These are phyloP conservation scores for Kodamaea alishanica DNA, from an alignment of 1,139 yeast genomes.

Conservation along the genomic window DNA sequence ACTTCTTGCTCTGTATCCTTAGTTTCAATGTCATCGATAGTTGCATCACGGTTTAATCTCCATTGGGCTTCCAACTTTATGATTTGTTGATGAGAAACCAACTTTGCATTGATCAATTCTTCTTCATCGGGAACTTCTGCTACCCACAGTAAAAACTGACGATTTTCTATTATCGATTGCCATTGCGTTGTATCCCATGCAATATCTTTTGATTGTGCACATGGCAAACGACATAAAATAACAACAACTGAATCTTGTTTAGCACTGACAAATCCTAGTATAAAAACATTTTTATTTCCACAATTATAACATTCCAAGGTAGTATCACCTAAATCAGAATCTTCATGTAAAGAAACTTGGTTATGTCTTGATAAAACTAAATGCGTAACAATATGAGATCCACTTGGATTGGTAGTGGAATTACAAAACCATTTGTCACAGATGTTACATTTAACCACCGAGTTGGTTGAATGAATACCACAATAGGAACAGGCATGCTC, in stretches of 20 bases:
- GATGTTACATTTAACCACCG: constrained; percentile 71
- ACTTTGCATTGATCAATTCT: constrained; percentile 51
- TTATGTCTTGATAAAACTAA: constrained; percentile 79
- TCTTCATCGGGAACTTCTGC: constrained; percentile 66
- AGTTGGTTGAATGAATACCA: constrained; percentile 62
- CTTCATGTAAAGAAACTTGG: constrained; percentile 69
- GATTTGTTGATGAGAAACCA: constrained; percentile 63
- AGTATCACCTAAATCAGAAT: constrained; percentile 82
- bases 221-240: constrained; percentile 81
- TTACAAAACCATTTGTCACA: constrained; percentile 93
- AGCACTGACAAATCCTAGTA: constrained; percentile 85
- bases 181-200: constrained; percentile 89
- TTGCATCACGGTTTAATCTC: constrained; percentile 69
- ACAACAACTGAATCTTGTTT: constrained; percentile 86
- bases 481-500: constrained; percentile 68
- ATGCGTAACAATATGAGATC: constrained; percentile 87
- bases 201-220: constrained; percentile 70
- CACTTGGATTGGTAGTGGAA: constrained; percentile 54
- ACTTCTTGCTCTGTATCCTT: constrained; percentile 54
- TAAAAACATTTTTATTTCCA: constrained; percentile 77
- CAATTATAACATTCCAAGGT: constrained; percentile 87
- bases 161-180: constrained; percentile 81
- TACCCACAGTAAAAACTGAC: constrained; percentile 79
- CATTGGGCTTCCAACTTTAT: constrained; percentile 75
- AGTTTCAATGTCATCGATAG: constrained; percentile 54